phyloP scores from a whole-genome alignment of 208 protist genomes.

The Trypanosoma congolense region DNA sequence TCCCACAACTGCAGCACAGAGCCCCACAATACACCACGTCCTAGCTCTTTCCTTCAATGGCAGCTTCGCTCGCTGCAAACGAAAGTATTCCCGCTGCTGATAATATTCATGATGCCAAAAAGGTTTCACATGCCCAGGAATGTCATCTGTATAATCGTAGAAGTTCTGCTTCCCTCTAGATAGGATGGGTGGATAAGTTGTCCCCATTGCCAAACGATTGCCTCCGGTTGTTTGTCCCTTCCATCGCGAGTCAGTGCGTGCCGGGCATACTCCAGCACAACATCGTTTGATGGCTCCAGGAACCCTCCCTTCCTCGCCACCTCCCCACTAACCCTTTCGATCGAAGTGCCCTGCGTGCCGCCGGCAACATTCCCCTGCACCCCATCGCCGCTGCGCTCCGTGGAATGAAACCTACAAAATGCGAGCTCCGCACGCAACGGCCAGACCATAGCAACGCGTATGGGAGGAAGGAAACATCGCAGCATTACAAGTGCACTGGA shows the following conservation, averaged over 20 bases:
- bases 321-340: conserved; percentile 11
- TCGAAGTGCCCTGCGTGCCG: not conserved
- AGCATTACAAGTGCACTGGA: not conserved
- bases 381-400: not conserved
- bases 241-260: conserved; percentile 75
- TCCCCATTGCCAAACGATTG: conserved; percentile 81
- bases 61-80: conserved; percentile 71
- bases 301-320: conserved; percentile 50
- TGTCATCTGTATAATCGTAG: conserved; percentile 84
- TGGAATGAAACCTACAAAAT: not conserved
- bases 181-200: conserved; percentile 64
- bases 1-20: conserved; percentile 32
- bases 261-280: conserved; percentile 82
- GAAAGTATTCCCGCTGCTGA: conserved; percentile 87
- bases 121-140: conserved; percentile 82
- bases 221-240: conserved; percentile 61
- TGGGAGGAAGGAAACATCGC: not conserved
- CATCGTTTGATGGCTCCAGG: conserved; percentile 74
- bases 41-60: conserved; percentile 57
- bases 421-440: not conserved
- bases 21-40: conserved; percentile 30
- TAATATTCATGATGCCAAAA: conserved; percentile 87
- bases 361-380: not conserved
- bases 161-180: conserved; percentile 76
- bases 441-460: not conserved